Evolutionary conservation across 2,329 filamentous ascomycete species (phyloP).

Genomic region (Aspergillus alliaceus): DNA sequence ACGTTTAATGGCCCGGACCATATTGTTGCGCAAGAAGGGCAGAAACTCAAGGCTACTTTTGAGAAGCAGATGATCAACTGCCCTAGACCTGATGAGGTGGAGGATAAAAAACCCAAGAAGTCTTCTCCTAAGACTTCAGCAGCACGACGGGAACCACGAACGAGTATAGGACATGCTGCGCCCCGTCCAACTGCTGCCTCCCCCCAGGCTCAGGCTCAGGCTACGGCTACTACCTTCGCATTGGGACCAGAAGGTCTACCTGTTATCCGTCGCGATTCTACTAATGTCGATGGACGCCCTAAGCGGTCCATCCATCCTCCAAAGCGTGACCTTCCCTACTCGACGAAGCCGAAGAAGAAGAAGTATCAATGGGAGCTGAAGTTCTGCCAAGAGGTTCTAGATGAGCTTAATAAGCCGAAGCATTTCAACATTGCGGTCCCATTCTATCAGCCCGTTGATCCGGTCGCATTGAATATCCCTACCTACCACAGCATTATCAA

Average conservation of each 20-base stretch:
- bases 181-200: constrained; percentile 32
- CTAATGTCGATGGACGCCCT: constrained; percentile 73
- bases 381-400: constrained; percentile 81
- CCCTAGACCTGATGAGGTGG: constrained; percentile 56
- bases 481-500: constrained; percentile 93
- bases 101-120: constrained; percentile 62
- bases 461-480: constrained; percentile 89
- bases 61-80: constrained; percentile 61
- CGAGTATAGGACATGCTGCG: constrained; percentile 43
- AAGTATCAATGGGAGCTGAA: constrained; percentile 84
- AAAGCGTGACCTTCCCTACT: constrained; percentile 89
- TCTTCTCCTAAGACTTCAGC: constrained; percentile 42
- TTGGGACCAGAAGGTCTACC: constrained; percentile 76
- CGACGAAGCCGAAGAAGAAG: constrained; percentile 84
- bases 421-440: constrained; percentile 67
- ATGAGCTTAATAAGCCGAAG: constrained; percentile 74
- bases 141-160: constrained; percentile 50
- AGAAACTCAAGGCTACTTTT: constrained; percentile 61
- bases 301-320: constrained; percentile 94
- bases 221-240: constrained; percentile 70
- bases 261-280: constrained; percentile 81
- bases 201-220: too few species aligned
- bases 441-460: constrained; percentile 85
- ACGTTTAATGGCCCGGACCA: constrained; percentile 82
- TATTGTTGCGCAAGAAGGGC: constrained; percentile 67